Conservation (phyloP, 2,329 filamentous ascomycete species). For the Neofusicoccum kwambonambiense region DNA sequence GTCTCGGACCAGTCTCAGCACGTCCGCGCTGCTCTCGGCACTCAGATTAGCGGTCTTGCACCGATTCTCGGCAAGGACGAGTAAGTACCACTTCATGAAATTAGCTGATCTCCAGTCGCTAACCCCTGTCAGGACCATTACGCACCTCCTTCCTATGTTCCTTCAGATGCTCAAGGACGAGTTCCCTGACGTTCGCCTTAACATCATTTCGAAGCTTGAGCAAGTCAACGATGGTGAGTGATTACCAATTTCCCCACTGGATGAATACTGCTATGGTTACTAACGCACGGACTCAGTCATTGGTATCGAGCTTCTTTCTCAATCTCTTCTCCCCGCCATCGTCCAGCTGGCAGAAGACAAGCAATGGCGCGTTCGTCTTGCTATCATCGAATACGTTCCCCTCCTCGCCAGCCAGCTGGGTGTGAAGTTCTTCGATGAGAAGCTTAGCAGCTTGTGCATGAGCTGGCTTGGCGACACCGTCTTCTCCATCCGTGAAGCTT, state of each 20-base stretch:
- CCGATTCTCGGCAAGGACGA: conserved; percentile 98
- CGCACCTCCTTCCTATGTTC: conserved; percentile 97
- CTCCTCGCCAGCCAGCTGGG: conserved; percentile 92
- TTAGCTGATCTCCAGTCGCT: background rate
- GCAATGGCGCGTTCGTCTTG: conserved; percentile 96
- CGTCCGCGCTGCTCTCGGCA: conserved; percentile 90
- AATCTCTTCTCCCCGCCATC: conserved; percentile 94
- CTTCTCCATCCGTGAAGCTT: conserved; percentile 96
- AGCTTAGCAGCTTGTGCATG: conserved; percentile 94
- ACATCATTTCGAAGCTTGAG: conserved; percentile 99
- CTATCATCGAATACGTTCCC: conserved; percentile 99
- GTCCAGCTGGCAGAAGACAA: conserved; percentile 98
- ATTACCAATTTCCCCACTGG: background rate
- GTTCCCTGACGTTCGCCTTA: conserved; percentile 94
- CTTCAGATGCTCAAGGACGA: conserved; percentile 99
- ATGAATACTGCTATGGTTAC: background rate
- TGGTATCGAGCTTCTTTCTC: conserved; percentile 93
- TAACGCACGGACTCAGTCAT: conserved; percentile 64
- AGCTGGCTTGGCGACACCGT: conserved; percentile 97
- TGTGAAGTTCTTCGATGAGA: conserved; percentile 97
- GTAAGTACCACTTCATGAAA: conserved; percentile 53
- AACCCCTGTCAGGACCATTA: conserved; percentile 68
- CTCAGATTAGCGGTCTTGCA: conserved; percentile 93
- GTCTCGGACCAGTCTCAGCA: conserved; percentile 96
- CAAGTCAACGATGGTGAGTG: conserved; percentile 85